Conservation (phyloP, 179 eudicot genomes). For the Patellifolia procumbens region DNA sequence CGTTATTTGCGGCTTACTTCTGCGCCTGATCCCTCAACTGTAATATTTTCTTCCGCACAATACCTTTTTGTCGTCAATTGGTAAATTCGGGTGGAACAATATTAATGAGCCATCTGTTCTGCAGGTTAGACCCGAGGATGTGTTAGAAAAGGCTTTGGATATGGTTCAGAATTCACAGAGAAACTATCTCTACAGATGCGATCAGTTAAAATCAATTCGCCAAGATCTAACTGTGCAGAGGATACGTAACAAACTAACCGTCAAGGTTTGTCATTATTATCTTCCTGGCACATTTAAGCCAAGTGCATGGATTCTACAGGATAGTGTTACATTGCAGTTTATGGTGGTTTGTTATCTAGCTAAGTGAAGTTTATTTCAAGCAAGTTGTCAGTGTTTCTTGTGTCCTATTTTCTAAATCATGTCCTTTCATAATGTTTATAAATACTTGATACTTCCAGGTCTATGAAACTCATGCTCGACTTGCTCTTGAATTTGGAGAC, state of each 20-base stretch:
- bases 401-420: neutral
- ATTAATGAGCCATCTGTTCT: constrained; percentile 23
- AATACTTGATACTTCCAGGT: constrained; percentile 48
- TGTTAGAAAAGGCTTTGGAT: constrained; percentile 72
- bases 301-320: neutral
- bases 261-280: constrained; percentile 50
- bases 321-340: neutral
- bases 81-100: neutral
- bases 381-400: neutral
- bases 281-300: neutral
- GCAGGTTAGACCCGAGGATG: constrained; percentile 97
- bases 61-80: neutral
- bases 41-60: constrained; percentile 31
- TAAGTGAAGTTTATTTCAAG: constrained; percentile 1
- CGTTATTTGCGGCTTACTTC: constrained; percentile 95
- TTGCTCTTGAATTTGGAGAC: constrained; percentile 94
- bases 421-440: constrained; percentile 15
- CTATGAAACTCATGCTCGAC: constrained; percentile 94
- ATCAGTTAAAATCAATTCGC: constrained; percentile 93
- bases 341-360: neutral
- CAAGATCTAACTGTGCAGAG: constrained; percentile 97
- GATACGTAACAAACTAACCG: constrained; percentile 90
- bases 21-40: constrained; percentile 96
- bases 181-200: constrained; percentile 88
- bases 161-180: constrained; percentile 81